Base-by-base conservation (phyloP, 202 grass and related monocot genomes). In the Hordeum pubiflorum region DNA sequence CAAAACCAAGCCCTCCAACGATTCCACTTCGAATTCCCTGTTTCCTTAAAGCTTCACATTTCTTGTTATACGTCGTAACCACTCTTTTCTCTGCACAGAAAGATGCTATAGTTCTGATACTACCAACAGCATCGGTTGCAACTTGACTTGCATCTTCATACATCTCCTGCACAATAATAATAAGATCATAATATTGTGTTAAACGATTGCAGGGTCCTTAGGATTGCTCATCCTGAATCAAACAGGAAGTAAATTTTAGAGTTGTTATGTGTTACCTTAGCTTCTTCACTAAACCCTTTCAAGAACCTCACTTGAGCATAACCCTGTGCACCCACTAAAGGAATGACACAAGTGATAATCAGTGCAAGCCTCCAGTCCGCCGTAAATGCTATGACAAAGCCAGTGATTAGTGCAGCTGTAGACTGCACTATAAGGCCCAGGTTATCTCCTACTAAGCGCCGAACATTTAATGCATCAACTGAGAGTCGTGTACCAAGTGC, bases 61-160 rank as follows among this genome's bases (percentile, higher is more conserved):
- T 97, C 33, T 65, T 32, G 10, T 77, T 79, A 75, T 94, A 97
- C 38, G 88, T 62, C 18, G 81, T 55, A 10, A 94, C 86, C 63
- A 97, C 87, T 72, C 86, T 93, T 63, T 92, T 87, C 63, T 97
- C 91, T 10, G 91, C 89, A 62, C 89, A 91, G 72, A 97, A 97
- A 37, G 89, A 97, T 77, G 89, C 91, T 61, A 97, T 83, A 24
- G 94, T 97, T 81, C 94, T 93, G 63, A 97, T 94, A 66, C 89
- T 87, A 43, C 94, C 50, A 11, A 97, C 91, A 65, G 89, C 91
- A 79, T 94, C 94, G 55, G 83, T 87, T 81, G 94, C 91, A 78
- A 97, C 84, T 64, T 97, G 94, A 79, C 78, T 97, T 77, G 94
- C 94, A 83, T 92, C 87, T 83, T 97, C 91, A 58, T 97, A 93